These are phyloP conservation scores for Exophiala sp. DNA, from an alignment of 2,329 filamentous ascomycete genomes.

Conservation along the genomic window DNA sequence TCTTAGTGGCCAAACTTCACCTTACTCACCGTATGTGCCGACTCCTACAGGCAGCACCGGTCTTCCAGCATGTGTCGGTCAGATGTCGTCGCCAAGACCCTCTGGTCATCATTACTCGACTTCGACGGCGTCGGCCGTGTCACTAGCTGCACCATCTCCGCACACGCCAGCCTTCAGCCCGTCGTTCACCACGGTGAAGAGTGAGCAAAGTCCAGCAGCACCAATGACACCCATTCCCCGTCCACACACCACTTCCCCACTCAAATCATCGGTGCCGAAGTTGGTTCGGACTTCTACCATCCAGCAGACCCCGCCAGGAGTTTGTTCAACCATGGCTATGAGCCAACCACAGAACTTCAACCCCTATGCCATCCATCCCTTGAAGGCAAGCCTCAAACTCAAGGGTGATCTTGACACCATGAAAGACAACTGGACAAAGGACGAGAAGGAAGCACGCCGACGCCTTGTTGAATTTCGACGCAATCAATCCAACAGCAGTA, in stretches of 20 bases:
- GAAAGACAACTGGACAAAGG: conserved; percentile 75
- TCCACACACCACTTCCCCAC: conserved; percentile 44
- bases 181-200: conserved; percentile 45
- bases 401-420: conserved; percentile 80
- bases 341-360: conserved; percentile 56
- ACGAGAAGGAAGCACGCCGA: conserved; percentile 75
- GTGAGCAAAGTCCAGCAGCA: conserved; percentile 43
- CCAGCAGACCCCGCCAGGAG: conserved; percentile 52
- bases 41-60: conserved; percentile 43
- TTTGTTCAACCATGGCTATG: conserved; percentile 39
- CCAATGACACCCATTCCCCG: conserved; percentile 37
- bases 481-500: conserved; percentile 74
- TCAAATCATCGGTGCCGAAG: conserved; percentile 51
- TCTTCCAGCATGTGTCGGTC: conserved; percentile 38
- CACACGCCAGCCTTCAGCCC: conserved; percentile 47
- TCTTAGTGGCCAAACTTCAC: conserved; percentile 43
- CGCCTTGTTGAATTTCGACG: conserved; percentile 87
- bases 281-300: conserved; percentile 67
- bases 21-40: conserved; percentile 51
- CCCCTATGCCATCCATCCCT: conserved; percentile 73
- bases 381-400: conserved; percentile 79
- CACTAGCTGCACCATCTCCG: conserved; percentile 48
- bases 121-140: conserved; percentile 41
- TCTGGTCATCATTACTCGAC: conserved; percentile 42
- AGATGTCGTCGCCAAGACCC: conserved; percentile 40